Conservation (phyloP, 2,329 filamentous ascomycete species). For the Xylariaceae sp. region DNA sequence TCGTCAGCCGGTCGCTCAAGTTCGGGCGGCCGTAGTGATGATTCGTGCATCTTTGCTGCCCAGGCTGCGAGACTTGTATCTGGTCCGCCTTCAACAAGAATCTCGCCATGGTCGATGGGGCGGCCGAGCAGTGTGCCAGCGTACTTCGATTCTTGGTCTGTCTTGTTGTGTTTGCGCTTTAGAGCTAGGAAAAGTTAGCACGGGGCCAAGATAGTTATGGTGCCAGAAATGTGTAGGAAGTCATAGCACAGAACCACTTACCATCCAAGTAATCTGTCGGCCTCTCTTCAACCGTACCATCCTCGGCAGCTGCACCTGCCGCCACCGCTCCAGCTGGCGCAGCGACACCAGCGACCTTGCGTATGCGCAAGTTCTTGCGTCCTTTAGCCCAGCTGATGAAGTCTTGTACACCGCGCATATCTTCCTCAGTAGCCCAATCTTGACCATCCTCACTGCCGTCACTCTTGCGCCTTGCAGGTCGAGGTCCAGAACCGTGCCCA, state of each 20-base stretch:
- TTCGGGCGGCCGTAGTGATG: slow-evolving; percentile 26
- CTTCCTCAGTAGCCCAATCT: slow-evolving; percentile 44
- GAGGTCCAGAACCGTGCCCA: slow-evolving; percentile 55
- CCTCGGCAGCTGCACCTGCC: slow-evolving; percentile 34
- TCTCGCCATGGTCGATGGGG: slow-evolving; percentile 62
- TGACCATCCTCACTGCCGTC: slow-evolving; percentile 2
- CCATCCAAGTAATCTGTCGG: slow-evolving; percentile 65
- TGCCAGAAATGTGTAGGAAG: neutral
- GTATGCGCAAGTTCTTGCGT: slow-evolving; percentile 71
- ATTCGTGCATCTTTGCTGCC: slow-evolving; percentile 42
- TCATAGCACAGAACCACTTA: slow-evolving; percentile 33
- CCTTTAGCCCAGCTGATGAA: slow-evolving; percentile 79
- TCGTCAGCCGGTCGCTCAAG: slow-evolving; percentile 19
- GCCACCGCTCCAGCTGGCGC: slow-evolving; percentile 25
- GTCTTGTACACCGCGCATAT: slow-evolving; percentile 70
- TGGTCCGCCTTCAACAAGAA: slow-evolving; percentile 75
- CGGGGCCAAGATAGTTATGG: neutral
- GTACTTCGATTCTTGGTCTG: slow-evolving; percentile 81
- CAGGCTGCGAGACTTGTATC: slow-evolving; percentile 65
- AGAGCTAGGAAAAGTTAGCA: slow-evolving; percentile 51
- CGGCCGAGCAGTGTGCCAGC: slow-evolving; percentile 80
- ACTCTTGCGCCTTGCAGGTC: slow-evolving; percentile 10
- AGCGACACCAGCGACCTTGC: slow-evolving; percentile 72
- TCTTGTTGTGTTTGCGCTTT: slow-evolving; percentile 90
- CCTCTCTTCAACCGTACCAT: slow-evolving; percentile 47